A percentile compares a stretch with the other conserved stretches of the same genome.
Conservation (phyloP, 805 yeast genomes). For the Candida railenensis region DNA sequence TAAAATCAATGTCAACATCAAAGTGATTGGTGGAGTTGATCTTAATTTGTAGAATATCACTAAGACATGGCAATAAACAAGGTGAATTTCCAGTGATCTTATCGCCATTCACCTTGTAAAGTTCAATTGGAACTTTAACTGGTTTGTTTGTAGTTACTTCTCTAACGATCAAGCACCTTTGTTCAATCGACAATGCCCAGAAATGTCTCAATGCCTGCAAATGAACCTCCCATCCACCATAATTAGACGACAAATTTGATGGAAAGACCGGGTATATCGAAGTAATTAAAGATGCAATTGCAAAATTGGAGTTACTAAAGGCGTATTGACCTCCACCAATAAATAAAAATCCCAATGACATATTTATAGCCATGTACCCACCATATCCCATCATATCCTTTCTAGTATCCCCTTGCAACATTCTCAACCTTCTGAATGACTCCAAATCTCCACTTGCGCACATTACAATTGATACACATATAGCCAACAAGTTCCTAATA, state of each 20-base stretch:
- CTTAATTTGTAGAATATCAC: constrained; percentile 46
- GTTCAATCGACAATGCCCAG: constrained; percentile 84
- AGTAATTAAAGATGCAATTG: constrained; percentile 67
- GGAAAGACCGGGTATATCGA: constrained; percentile 80
- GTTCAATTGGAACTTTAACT: constrained; percentile 45
- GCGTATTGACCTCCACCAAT: constrained; percentile 93
- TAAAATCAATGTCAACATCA: constrained; percentile 49
- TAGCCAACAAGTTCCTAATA: constrained; percentile 56
- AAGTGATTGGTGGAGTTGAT: constrained; percentile 51
- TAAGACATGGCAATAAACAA: constrained; percentile 62
- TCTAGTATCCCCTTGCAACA: constrained; percentile 59
- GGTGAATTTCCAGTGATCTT: constrained; percentile 49
- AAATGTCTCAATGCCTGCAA: constrained; percentile 85
- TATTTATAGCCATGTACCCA: constrained; percentile 70
- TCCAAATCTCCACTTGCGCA: constrained; percentile 91
- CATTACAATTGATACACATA: constrained; percentile 73
- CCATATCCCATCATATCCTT: constrained; percentile 53
- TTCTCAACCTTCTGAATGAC: constrained; percentile 68
- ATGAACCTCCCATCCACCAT: constrained; percentile 53
- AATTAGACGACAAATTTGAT: constrained; percentile 32
- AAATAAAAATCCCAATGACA: constrained; percentile 85
- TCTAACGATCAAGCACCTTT: constrained; percentile 75
- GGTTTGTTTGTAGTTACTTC: constrained; percentile 64
- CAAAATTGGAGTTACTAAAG: constrained; percentile 58
- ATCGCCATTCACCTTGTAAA: constrained; percentile 37